Conservation (phyloP, 495 filamentous ascomycete species). For the Neurospora africana region DNA sequence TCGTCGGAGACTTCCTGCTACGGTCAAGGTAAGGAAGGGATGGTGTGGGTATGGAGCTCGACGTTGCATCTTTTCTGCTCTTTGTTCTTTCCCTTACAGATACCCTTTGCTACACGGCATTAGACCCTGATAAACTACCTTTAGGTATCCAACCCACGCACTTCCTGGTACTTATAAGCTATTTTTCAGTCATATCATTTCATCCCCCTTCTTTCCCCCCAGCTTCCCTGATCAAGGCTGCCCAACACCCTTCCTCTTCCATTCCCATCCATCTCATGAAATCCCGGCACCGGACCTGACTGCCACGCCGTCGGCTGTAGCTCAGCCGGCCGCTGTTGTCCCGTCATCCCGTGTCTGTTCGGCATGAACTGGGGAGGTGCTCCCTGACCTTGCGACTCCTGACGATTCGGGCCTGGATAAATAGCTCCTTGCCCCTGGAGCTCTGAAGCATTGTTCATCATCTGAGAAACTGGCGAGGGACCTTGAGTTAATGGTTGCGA, state of each 20-base stretch:
- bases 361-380: background rate
- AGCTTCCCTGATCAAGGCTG: constrained; percentile 5
- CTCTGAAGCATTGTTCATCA: constrained; percentile 1
- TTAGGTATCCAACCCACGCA: background rate
- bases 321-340: constrained; percentile 12
- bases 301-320: constrained; percentile 27
- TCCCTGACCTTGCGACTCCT: constrained; percentile 8
- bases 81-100: background rate
- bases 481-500: background rate
- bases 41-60: background rate
- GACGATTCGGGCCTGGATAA: constrained; percentile 5
- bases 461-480: background rate
- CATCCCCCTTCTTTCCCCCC: background rate
- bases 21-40: background rate
- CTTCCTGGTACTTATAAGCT: too few species aligned
- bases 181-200: background rate
- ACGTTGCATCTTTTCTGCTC: background rate
- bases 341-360: constrained; percentile 11
- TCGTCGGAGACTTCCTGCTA: background rate
- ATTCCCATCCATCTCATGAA: constrained; percentile 32
- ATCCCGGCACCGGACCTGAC: constrained; percentile 24
- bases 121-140: background rate
- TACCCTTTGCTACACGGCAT: background rate
- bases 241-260: constrained; percentile 1
- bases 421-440: constrained; percentile 13